These are phyloP conservation scores for Saccharomycopsis fermentans DNA, from an alignment of 805 yeast species.

Conservation along the genomic window DNA sequence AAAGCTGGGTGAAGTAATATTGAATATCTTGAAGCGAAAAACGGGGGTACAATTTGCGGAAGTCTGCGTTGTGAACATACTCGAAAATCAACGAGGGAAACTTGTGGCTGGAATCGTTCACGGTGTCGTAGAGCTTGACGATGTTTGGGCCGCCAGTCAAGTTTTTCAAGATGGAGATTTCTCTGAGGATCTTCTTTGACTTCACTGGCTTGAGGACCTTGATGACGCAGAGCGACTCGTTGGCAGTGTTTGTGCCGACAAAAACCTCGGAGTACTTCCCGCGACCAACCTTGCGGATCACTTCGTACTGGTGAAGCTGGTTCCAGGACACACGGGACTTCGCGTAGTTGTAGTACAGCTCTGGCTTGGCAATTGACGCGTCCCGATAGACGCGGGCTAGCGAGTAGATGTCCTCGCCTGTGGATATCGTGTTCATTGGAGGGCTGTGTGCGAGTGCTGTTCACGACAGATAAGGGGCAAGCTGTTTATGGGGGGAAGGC, in stretches of 20 bases:
- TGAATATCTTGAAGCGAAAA: conserved; percentile 68
- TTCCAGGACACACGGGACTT: conserved; percentile 16
- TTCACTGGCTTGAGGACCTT: conserved; percentile 90
- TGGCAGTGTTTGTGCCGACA: conserved; percentile 63
- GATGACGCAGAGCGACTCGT: conserved; percentile 61
- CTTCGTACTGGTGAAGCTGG: conserved; percentile 55
- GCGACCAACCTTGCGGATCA: conserved; percentile 75
- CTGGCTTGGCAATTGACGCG: conserved; percentile 66
- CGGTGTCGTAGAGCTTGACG: conserved; percentile 67
- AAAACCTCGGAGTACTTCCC: conserved; percentile 96
- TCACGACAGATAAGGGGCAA: background rate
- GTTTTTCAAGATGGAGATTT: conserved; percentile 78
- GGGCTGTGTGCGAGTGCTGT: background rate
- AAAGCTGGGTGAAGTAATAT: conserved; percentile 69
- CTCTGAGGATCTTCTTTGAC: conserved; percentile 83
- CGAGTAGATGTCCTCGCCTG: conserved; percentile 32
- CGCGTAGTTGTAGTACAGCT: conserved; percentile 65
- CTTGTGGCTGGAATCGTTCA: conserved; percentile 66
- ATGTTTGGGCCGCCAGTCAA: conserved; percentile 79
- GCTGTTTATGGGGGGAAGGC: too few species aligned
- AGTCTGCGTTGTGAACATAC: conserved; percentile 72
- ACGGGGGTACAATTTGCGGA: conserved; percentile 70
- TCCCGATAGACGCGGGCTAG: conserved; percentile 74
- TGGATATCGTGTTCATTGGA: conserved; percentile 16
- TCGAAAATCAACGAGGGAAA: conserved; percentile 87